Base-by-base conservation (phyloP, 176 grass and related monocot species). In the Microstegium vimineum region DNA sequence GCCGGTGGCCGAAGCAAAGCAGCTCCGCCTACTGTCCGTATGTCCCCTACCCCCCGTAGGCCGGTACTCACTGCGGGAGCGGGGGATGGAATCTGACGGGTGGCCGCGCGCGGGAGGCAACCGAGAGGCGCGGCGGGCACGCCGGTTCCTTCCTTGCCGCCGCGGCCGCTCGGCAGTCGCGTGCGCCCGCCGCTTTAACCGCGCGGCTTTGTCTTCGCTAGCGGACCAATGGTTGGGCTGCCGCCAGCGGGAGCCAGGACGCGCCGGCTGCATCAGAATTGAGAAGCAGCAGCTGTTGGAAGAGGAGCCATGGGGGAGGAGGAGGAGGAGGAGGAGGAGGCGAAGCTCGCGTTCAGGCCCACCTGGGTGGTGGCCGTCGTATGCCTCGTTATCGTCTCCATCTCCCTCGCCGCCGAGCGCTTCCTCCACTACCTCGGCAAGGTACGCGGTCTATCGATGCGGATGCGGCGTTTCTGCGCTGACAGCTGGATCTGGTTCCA, bases 351-450 rank as follows among this genome's bases (percentile, higher is more conserved):
- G 87, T 71, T 85, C 75, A 95, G 92, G 51, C 87, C 95, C 31
- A 94, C 93, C 18, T 99, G 90, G 91, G 90, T 96, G 25, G 83
- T 99, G 65, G 91, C 89, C 26, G 45, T 25, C 63, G 89, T 99
- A n/a, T 99, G 93, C 80, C 69, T 83, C 13, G 70, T 52, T 42
- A 95, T 99, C 77, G 80, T 99, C 64, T 79, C 70, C 87, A 47
- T 98, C 64, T 99, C 93, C 17, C 81, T 99, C 73, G 36, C 66
- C 16, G 83, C 85, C 23, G 93, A 95, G 91, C 89, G 96, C 28
- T 75, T 87, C 79, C 89, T 99, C 82, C 87, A 94, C 78, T 77
- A 64, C 87, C 93, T 99, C n/a, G 93, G 93, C 87, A 95, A 95
- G 92, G 92, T 71, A 32, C 72, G 68, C 2, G 23, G 14, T 72